Base-by-base conservation (phyloP, 371 early-diverging fungal genomes). In the Mycotypha africana region DNA sequence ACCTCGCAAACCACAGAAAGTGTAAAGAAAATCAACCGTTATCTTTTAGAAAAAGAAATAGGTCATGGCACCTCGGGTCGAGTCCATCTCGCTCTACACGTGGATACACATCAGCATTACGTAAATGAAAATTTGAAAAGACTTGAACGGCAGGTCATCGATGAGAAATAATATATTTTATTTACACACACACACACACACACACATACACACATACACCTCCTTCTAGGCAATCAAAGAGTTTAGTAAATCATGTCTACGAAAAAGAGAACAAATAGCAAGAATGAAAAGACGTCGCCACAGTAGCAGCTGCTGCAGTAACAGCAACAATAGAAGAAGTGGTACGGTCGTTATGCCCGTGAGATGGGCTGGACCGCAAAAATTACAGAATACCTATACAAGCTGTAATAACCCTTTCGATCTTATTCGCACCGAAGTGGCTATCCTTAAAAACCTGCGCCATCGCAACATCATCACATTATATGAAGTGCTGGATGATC, bases 11-110 rank as follows among this genome's bases (percentile, higher is more conserved):
- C 68, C 17, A 70, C 70, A 15, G 77, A 82, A 24, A 89, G 90
- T 10, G 45, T 60, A 12, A 62, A 70, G 31, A 74, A 76, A 28
- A 64, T 93, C 43, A 92, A 89, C 70, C 81, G 93, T 45, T 97
- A 95, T 54, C 48, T 74, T 8, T 47, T 95, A 14, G 64, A 72
- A 45, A 58, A 75, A 37, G 71, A 73, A 37, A 78, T 97, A 26
- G 95, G 97, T 4, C 70, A 76, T 10, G 97, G 97, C 28, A 77
- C 85, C 24, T 95, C 75, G 59, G 97, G 97, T 12, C 85, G 78
- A 5, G 95, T 95, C 0, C 79, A 86, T 60, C 63, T 85, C 21
- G 90, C 78, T 25, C 53, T 75, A 19, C 82, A 89, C 67, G 69
- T 52, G 16, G 52, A 51, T n/a, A 78, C 77, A 12, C 39, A 45